phyloP scores from a whole-genome alignment of 352 stramenopile species.

The Phytopythium aichiense region DNA sequence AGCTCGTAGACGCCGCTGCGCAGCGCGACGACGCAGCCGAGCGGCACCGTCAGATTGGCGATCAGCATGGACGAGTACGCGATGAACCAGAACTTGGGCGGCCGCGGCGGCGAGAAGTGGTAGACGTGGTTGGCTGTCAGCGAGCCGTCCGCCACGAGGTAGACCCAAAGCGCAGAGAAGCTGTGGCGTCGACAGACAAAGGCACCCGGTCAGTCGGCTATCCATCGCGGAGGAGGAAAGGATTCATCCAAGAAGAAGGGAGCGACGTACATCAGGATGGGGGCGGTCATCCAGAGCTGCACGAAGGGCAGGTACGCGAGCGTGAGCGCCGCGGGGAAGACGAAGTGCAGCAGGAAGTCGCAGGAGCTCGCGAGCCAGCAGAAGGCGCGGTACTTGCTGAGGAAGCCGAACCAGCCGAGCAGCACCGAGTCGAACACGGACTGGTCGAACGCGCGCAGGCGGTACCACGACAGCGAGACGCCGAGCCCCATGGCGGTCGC shows the following conservation, averaged over 20 bases:
- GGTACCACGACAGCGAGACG: conserved; percentile 34
- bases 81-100: conserved; percentile 31
- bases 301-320: conserved; percentile 21
- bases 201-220: neutral
- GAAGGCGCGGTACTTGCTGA: conserved; percentile 26
- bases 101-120: conserved; percentile 29
- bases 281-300: conserved; percentile 29
- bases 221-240: neutral
- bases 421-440: conserved; percentile 28
- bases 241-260: neutral
- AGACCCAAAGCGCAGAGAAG: conserved; percentile 27
- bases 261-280: conserved; percentile 21
- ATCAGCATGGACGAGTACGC: conserved; percentile 26
- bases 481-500: conserved; percentile 22
- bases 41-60: conserved; percentile 20
- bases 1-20: conserved; percentile 19
- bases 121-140: conserved; percentile 32
- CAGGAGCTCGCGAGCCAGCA: conserved; percentile 13
- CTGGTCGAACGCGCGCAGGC: conserved; percentile 22
- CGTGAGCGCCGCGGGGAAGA: conserved; percentile 16
- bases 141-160: conserved; percentile 21
- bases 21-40: conserved; percentile 21
- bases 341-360: conserved; percentile 24
- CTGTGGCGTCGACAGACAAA: conserved; percentile 2
- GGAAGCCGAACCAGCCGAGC: conserved; percentile 27